Percentiles rank a stretch among this genome's conserved stretches.
These are phyloP conservation scores for Leccinum fibrillosum DNA, from an alignment of 768 basidiomycete species.

Conservation along the genomic window DNA sequence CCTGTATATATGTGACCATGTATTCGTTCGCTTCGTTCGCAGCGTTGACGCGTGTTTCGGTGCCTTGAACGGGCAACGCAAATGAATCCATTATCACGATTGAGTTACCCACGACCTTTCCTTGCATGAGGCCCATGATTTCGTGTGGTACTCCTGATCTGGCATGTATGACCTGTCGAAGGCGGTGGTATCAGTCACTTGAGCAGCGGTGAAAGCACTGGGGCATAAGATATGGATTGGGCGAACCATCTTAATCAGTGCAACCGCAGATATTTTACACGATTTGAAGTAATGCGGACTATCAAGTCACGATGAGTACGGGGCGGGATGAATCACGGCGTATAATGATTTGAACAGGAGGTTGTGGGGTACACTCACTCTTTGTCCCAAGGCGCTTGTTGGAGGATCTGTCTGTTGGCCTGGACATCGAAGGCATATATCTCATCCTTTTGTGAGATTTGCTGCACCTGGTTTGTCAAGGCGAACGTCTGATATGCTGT, in stretches of 20 bases:
- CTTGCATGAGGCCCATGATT: slow-evolving; percentile 99
- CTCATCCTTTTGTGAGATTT: slow-evolving; percentile 72
- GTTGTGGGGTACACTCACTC: slow-evolving; percentile 54
- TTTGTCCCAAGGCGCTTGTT: slow-evolving; percentile 77
- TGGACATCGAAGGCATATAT: slow-evolving; percentile 75
- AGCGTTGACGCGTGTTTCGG: slow-evolving; percentile 97
- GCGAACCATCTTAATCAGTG: slow-evolving; percentile 89
- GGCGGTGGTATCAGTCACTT: not conserved
- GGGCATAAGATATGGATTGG: not conserved
- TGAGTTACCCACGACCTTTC: slow-evolving; percentile 79
- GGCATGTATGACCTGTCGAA: slow-evolving; percentile 88
- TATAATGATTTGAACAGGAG: slow-evolving; percentile 1
- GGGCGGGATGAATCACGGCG: not conserved
- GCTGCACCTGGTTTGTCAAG: slow-evolving; percentile 64
- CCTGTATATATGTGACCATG: slow-evolving; percentile 91
- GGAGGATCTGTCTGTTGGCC: slow-evolving; percentile 62
- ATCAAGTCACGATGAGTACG: slow-evolving; percentile 2
- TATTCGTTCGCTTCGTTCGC: slow-evolving; percentile 95
- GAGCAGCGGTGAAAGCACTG: not conserved
- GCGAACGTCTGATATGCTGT: slow-evolving; percentile 74
- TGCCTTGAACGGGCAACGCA: slow-evolving; percentile 95
- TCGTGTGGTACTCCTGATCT: slow-evolving; percentile 96
- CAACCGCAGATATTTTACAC: slow-evolving; percentile 94
- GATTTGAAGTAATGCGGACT: slow-evolving; percentile 82
- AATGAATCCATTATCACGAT: slow-evolving; percentile 94